A percentile compares a stretch with the other conserved stretches of the same genome.
Evolutionary conservation across 2,329 filamentous ascomycete genomes (phyloP).

Genomic region (Trichophyton equinum): DNA sequence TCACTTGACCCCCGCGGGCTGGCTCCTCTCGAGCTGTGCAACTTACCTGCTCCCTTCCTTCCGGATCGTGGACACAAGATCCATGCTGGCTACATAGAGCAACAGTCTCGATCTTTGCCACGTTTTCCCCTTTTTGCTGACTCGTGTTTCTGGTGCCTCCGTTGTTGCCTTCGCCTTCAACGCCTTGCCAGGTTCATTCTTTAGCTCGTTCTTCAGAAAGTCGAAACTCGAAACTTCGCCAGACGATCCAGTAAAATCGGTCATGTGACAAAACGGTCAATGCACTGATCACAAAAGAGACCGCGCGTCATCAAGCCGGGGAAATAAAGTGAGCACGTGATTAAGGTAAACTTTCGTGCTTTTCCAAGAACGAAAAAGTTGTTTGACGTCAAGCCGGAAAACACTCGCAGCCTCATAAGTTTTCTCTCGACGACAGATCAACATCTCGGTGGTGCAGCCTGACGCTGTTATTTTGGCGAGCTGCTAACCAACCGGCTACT

Average conservation of each 20-base stretch:
- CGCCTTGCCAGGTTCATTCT: not conserved
- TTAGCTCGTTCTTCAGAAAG: not conserved
- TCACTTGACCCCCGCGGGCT: not conserved
- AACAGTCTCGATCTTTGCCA: not conserved
- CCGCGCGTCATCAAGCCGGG: not conserved
- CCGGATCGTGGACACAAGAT: slow-evolving; percentile 81
- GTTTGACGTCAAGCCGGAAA: not conserved
- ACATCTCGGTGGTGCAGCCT: not conserved
- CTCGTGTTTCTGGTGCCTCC: too few relatives aligned
- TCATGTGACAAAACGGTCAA: not conserved
- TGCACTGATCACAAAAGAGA: not conserved
- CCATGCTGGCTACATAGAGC: slow-evolving; percentile 48
- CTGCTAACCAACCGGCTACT: not conserved
- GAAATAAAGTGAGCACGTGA: slow-evolving; percentile 3
- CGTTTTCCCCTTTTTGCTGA: too few relatives aligned
- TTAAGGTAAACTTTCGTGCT: not conserved
- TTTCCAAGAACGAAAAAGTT: not conserved
- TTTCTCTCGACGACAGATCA: not conserved
- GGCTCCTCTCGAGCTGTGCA: not conserved
- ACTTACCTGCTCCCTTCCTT: slow-evolving; percentile 67
- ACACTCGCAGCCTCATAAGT: not conserved
- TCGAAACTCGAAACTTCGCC: not conserved
- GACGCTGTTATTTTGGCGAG: not conserved
- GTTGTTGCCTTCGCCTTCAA: not conserved
- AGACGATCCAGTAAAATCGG: not conserved